Conservation (phyloP, 805 yeast genomes). For the Barnettozyma sp. region DNA sequence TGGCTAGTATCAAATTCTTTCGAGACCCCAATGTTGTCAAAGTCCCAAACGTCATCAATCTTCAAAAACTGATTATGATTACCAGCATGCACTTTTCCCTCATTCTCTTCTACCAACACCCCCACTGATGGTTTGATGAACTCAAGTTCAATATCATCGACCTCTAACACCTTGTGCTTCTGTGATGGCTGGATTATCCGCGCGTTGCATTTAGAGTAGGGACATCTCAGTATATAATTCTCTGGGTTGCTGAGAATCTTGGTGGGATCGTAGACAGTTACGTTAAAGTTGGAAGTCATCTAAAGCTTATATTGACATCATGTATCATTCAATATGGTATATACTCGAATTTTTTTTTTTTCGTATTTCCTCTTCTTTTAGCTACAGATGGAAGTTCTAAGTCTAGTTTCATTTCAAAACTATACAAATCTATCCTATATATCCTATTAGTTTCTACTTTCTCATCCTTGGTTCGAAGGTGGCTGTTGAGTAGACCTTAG, state of each 20-base stretch:
- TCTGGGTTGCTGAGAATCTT: background rate
- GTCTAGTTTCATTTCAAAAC: no score
- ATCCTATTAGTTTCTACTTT: background rate
- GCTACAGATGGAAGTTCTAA: no score
- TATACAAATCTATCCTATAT: background rate
- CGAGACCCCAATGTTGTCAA: slow-evolving; percentile 74
- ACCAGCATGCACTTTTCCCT: no score
- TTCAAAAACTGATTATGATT: slow-evolving; percentile 33
- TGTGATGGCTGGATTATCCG: slow-evolving; percentile 17
- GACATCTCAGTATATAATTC: slow-evolving; percentile 17
- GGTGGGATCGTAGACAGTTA: slow-evolving; percentile 1
- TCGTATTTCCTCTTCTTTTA: no score
- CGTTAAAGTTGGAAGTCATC: background rate
- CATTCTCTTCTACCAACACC: slow-evolving; percentile 6
- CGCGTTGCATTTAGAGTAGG: slow-evolving; percentile 22
- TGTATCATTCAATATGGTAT: background rate
- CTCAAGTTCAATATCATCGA: slow-evolving; percentile 1
- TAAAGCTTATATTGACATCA: no score
- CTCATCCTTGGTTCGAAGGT: background rate
- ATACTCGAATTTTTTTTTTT: slow-evolving; percentile 2
- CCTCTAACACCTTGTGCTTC: background rate
- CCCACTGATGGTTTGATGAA: slow-evolving; percentile 6
- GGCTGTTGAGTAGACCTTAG: slow-evolving; percentile 2
- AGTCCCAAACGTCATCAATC: slow-evolving; percentile 64
- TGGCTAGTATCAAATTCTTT: slow-evolving; percentile 20